Evolutionary conservation across 805 yeast species (phyloP), one percentile per base, ranked within the genome.

Genomic region (Millerozyma acaciae): DNA sequence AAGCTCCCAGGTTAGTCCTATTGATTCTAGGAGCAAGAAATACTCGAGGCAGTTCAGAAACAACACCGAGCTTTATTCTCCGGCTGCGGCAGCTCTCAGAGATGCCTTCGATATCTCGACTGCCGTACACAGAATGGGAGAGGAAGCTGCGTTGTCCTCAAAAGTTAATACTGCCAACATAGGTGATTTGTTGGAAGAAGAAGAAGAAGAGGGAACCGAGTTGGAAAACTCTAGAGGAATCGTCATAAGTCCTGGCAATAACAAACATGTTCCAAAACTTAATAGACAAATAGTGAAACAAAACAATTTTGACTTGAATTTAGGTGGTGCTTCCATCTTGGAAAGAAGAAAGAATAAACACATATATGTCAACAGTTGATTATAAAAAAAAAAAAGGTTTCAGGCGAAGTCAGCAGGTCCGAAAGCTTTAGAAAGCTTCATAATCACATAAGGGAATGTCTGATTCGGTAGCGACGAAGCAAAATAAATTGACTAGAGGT

Each of bases 71-170:
- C 35, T 71, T 37, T 77, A 75, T 48, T 75, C 82, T 3, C 88
- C 88, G 4, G 87, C 85, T 2, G 87, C 88, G 1, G 82, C 79
- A 30, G 86, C 87, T 0, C 70, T 86, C 58, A 78, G 85, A 44
- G 95, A 86, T 48, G 94, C 89, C 8, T 86, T 86, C 55, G 95
- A 86, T 48, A 78, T 86, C 6, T 79, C 88, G 18, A 82, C 86
- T 32, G 94, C 95, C 5, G 87, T 86, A 12, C 90, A 85, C 51
- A 77, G 95, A 48, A 72, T 74, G 63, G 87, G 82, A 32, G 84
- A 79, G 51, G 89, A 82, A 45, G 66, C 69, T 6, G 68, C 73
- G 6, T 50, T 62, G 29, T 43, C 56, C 10, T 40, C 39, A 21
- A 44, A 40, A 25, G 26, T 42, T 17, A 35, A 38, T 18, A 42